Percentiles rank a stretch among this genome's conserved stretches.
Evolutionary conservation across 2,329 filamentous ascomycete genomes (phyloP).

Genomic region (Hymenoscyphus salicellus): DNA sequence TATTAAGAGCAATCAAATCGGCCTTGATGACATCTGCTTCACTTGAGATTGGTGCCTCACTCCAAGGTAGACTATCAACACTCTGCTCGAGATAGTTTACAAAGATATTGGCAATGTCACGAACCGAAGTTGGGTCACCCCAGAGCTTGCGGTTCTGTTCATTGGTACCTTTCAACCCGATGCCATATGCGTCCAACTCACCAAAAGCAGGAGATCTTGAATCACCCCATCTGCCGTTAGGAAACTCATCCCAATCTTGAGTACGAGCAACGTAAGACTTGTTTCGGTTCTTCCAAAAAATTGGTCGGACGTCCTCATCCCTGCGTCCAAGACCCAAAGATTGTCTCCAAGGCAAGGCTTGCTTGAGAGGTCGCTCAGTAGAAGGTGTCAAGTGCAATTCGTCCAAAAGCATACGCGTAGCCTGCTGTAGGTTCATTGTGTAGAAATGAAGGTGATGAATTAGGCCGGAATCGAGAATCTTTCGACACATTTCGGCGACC

Average conservation of each 20-base stretch:
- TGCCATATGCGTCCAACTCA: slow-evolving; percentile 89
- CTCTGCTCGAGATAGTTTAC: slow-evolving; percentile 79
- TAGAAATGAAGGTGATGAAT: slow-evolving; percentile 92
- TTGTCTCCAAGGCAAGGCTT: slow-evolving; percentile 93
- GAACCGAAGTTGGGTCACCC: slow-evolving; percentile 77
- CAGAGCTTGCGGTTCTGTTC: slow-evolving; percentile 94
- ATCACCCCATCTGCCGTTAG: slow-evolving; percentile 98
- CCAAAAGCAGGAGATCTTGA: slow-evolving; percentile 94
- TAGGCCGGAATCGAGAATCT: slow-evolving; percentile 75
- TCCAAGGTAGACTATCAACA: slow-evolving; percentile 86
- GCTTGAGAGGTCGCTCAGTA: slow-evolving; percentile 73
- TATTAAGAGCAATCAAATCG: slow-evolving; percentile 78
- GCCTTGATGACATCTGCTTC: slow-evolving; percentile 78
- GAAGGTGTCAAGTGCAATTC: slow-evolving; percentile 81
- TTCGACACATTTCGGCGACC: slow-evolving; percentile 85
- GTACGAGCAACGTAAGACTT: slow-evolving; percentile 94
- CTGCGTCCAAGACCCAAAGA: slow-evolving; percentile 85
- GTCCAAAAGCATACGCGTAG: slow-evolving; percentile 89
- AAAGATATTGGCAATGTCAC: slow-evolving; percentile 80
- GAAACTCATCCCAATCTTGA: slow-evolving; percentile 98
- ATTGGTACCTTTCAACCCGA: slow-evolving; percentile 90
- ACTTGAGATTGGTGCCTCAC: slow-evolving; percentile 77
- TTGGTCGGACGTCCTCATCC: slow-evolving; percentile 92
- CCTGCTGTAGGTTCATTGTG: slow-evolving; percentile 97
- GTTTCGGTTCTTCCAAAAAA: slow-evolving; percentile 98